Evolutionary conservation across 2,329 filamentous ascomycete genomes (phyloP).

Genomic region (Pseudogymnoascus destructans): DNA sequence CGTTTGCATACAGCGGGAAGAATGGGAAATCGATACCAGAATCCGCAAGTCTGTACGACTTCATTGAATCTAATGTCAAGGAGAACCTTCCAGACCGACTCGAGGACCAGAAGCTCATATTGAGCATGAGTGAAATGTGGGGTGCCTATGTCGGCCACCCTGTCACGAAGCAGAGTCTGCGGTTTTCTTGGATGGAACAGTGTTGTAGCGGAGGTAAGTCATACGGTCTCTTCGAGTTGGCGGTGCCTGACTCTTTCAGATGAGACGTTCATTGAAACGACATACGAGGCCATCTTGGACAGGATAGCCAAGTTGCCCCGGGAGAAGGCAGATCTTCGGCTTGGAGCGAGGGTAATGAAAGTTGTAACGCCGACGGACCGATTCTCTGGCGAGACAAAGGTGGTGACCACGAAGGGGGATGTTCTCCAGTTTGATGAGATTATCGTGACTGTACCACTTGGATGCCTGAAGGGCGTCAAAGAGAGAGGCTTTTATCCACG

Average conservation of each 20-base stretch:
- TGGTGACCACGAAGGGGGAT: conserved; percentile 16
- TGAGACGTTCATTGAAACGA: conserved; percentile 17
- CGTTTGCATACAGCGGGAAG: conserved; percentile 40
- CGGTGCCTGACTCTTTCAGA: conserved; percentile 8
- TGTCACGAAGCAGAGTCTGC: conserved; percentile 38
- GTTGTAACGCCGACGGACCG: conserved; percentile 12
- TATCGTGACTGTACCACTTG: conserved; percentile 38
- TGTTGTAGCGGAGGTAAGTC: conserved; percentile 37
- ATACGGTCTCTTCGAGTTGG: neutral
- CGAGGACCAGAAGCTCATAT: conserved; percentile 29
- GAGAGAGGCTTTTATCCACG: conserved; percentile 31
- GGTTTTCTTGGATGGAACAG: conserved; percentile 45
- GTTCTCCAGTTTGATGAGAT: conserved; percentile 29
- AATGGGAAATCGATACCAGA: conserved; percentile 35
- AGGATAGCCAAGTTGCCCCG: conserved; percentile 21
- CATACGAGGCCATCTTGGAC: conserved; percentile 23
- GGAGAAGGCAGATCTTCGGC: conserved; percentile 16
- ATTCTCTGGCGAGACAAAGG: conserved; percentile 1
- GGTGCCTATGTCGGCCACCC: conserved; percentile 40
- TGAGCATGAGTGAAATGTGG: conserved; percentile 33
- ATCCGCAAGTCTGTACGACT: conserved; percentile 37
- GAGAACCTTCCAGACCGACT: conserved; percentile 30
- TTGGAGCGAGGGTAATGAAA: conserved; percentile 18
- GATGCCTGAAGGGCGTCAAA: conserved; percentile 34
- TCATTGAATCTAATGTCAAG: conserved; percentile 37